phyloP scores from a whole-genome alignment of 1,284 basidiomycete species.

The Taiwanofungus camphoratus region DNA sequence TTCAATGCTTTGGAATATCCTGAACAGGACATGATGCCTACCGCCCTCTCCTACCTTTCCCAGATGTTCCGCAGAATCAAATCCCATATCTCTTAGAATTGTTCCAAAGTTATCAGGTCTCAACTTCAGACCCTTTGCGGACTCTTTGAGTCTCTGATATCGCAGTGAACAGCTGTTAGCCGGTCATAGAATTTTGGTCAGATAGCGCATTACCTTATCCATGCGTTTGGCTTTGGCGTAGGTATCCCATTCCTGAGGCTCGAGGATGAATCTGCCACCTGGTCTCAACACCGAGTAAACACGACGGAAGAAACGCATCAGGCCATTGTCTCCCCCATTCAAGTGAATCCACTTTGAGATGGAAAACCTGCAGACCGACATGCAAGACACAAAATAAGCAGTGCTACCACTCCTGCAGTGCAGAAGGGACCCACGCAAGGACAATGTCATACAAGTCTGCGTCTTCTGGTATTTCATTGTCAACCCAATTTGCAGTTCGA shows the following conservation, averaged over 20 bases:
- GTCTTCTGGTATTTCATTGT: conserved; percentile 50
- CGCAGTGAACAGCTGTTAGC: background rate
- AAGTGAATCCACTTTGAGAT: conserved; percentile 86
- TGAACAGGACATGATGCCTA: conserved; percentile 25
- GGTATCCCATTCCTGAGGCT: conserved; percentile 76
- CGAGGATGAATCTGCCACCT: conserved; percentile 63
- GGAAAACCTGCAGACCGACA: conserved; percentile 71
- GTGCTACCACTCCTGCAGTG: too few species aligned
- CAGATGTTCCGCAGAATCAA: conserved; percentile 42
- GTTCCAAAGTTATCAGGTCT: conserved; percentile 57
- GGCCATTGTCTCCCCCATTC: conserved; percentile 64
- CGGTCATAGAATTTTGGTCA: background rate
- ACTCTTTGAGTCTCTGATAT: conserved; percentile 49
- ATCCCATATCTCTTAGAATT: conserved; percentile 56
- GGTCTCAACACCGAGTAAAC: conserved; percentile 49
- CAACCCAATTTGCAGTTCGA: conserved; percentile 63
- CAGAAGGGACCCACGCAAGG: conserved; percentile 64
- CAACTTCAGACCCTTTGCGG: conserved; percentile 45
- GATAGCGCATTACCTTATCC: conserved; percentile 43
- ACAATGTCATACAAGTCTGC: conserved; percentile 63
- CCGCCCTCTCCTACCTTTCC: conserved; percentile 56
- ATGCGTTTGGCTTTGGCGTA: conserved; percentile 71
- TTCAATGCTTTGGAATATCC: too few species aligned
- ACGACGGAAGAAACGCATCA: conserved; percentile 57
- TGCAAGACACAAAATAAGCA: background rate